Base-by-base conservation (phyloP, 1,284 basidiomycete genomes). In the Gomphus sp. region DNA sequence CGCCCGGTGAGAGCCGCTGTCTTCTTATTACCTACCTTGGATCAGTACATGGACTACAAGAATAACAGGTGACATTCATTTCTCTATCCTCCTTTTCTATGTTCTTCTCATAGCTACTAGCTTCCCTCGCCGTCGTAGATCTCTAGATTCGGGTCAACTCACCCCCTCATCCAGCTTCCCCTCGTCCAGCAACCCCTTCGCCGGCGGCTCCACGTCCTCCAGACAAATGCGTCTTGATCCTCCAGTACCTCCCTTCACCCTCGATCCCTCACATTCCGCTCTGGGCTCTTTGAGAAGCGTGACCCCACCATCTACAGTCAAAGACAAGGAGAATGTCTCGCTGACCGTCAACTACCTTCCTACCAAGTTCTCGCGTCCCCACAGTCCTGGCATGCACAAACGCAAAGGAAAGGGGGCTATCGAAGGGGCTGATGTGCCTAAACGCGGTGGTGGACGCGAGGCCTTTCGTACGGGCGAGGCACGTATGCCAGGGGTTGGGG, bases 341-440 rank as follows among this genome's bases (percentile, higher is more conserved):
- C 72, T 85, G 18, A 76, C 76, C 9, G 74, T 83, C 62, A 83
- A 86, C 69, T 87, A 85, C 66, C 72, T 87, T 4, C 85, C 85
- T 0, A 73, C 75, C 55, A 87, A 87, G 69, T 85, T 86, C 68
- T 80, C 82, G 22, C 67, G 74, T 34, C 74, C 74, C 22, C 72
- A 79, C 43, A 69, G 73, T 53, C 69, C 74, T 52, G 79, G 78
- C 45, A 72, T 76, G 6, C 71, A 76, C 56, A 68, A 71, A 62
- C 66, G 71, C 52, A 68, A 73, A 59, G 68, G 65, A 25, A 71
- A 72, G 58, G 66, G 61, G 36, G 60, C 58, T 28, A 65, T 66
- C 36, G 62, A 65, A 10, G 25, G 2, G 9, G 62, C 64, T 43
- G 63, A 65, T 43, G 58, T 76, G 18, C 78, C 75, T 2, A 81